A percentile compares a stretch with the other conserved stretches of the same genome.
Conservation (phyloP, 1,139 yeast genomes). For the Eremothecium gossypii region DNA sequence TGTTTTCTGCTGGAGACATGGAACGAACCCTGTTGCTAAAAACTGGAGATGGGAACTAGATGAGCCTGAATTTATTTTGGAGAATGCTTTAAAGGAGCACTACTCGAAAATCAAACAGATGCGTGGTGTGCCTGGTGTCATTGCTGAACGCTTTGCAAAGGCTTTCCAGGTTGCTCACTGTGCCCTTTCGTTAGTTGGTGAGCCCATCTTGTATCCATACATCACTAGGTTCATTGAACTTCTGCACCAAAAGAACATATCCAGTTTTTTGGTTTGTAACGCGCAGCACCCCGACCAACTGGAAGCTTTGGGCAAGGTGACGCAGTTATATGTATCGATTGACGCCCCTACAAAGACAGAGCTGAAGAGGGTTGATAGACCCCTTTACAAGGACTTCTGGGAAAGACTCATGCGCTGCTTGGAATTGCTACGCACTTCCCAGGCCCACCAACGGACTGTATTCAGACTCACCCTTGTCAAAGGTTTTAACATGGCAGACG, state of each 20-base stretch:
- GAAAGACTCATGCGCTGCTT: slow-evolving; percentile 74
- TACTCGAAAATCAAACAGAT: slow-evolving; percentile 85
- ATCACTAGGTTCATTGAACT: slow-evolving; percentile 75
- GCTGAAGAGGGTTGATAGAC: slow-evolving; percentile 77
- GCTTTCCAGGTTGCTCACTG: slow-evolving; percentile 86
- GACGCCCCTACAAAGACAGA: slow-evolving; percentile 83
- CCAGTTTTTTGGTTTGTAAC: slow-evolving; percentile 85
- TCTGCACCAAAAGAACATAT: slow-evolving; percentile 69
- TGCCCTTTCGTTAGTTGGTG: slow-evolving; percentile 88
- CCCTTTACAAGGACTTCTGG: slow-evolving; percentile 87
- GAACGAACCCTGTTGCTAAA: slow-evolving; percentile 93
- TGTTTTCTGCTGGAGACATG: slow-evolving; percentile 97
- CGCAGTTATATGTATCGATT: slow-evolving; percentile 85
- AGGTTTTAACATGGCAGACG: slow-evolving; percentile 81
- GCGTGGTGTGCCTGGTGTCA: slow-evolving; percentile 94
- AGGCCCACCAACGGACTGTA: slow-evolving; percentile 79
- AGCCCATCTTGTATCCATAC: slow-evolving; percentile 87
- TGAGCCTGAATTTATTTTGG: slow-evolving; percentile 71
- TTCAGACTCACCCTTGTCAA: slow-evolving; percentile 85
- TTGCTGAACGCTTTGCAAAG: slow-evolving; percentile 80
- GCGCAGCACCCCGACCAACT: slow-evolving; percentile 92
- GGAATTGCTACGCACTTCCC: slow-evolving; percentile 64
- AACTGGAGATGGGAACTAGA: slow-evolving; percentile 96
- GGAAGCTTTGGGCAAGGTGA: slow-evolving; percentile 59
- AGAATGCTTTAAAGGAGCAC: slow-evolving; percentile 84